These are phyloP conservation scores for Paxillus involutus DNA, from an alignment of 768 basidiomycete genomes.

Conservation along the genomic window DNA sequence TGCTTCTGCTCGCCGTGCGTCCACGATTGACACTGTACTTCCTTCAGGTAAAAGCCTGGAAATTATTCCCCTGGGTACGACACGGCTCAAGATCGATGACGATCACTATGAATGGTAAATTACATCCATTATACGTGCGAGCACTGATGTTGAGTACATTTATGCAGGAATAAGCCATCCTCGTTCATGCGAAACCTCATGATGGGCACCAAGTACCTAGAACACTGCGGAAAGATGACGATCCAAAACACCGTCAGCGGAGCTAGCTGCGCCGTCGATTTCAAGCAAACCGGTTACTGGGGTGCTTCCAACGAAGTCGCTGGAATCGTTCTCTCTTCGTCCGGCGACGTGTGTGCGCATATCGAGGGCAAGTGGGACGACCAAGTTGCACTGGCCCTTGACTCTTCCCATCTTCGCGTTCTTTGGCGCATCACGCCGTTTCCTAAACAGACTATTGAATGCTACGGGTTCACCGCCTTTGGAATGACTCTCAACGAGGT, in stretches of 20 bases:
- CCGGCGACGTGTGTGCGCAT: conserved; percentile 54
- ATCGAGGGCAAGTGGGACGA: conserved; percentile 94
- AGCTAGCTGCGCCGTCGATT: conserved; percentile 70
- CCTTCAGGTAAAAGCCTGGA: conserved; percentile 81
- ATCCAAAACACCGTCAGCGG: conserved; percentile 62
- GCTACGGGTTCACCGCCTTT: conserved; percentile 83
- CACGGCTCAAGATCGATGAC: conserved; percentile 61
- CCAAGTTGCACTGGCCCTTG: conserved; percentile 66
- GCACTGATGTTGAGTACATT: neutral
- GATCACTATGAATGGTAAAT: conserved; percentile 73
- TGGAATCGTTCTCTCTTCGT: conserved; percentile 54
- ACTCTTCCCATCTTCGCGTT: conserved; percentile 65
- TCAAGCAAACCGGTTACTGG: conserved; percentile 86
- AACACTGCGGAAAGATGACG: conserved; percentile 78
- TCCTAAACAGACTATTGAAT: conserved; percentile 66
- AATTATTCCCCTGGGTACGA: conserved; percentile 77
- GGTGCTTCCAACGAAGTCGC: conserved; percentile 72
- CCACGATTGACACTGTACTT: conserved; percentile 18
- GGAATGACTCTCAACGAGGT: conserved; percentile 83
- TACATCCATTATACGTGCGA: neutral
- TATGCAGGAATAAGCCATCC: conserved; percentile 75
- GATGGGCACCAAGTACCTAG: conserved; percentile 89
- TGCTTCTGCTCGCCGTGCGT: conserved; percentile 8
- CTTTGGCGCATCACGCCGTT: conserved; percentile 79
- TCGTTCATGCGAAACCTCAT: conserved; percentile 88